A percentile compares a stretch with the other conserved stretches of the same genome.
These are phyloP conservation scores for Solanum paucissectum DNA, from an alignment of 257 asterid genomes.

Conservation along the genomic window DNA sequence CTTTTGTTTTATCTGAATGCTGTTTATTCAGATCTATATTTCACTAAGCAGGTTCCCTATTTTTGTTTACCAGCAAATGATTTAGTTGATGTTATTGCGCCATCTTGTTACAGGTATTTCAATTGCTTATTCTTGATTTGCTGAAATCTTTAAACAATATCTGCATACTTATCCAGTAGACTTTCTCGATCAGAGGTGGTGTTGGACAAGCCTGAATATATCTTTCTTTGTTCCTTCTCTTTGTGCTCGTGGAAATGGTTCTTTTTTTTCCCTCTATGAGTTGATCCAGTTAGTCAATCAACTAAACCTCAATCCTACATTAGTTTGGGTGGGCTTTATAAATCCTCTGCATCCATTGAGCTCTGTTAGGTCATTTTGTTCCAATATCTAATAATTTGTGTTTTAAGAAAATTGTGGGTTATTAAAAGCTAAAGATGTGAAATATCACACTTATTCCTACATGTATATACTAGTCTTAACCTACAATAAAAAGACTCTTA, in stretches of 20 bases:
- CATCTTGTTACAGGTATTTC: conserved; percentile 91
- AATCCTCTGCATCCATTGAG: background rate
- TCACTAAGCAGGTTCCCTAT: conserved; percentile 87
- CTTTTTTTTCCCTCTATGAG: background rate
- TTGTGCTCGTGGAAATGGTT: background rate
- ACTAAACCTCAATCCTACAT: background rate
- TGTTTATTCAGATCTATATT: conserved; percentile 23
- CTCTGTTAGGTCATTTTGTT: background rate
- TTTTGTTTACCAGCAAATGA: conserved; percentile 98
- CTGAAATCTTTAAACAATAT: background rate
- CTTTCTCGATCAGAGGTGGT: background rate
- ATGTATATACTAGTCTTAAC: background rate
- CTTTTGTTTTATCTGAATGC: conserved; percentile 9
- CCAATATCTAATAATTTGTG: background rate
- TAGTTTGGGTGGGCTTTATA: background rate
- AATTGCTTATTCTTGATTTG: conserved; percentile 1
- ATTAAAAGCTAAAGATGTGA: background rate
- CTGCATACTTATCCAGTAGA: background rate
- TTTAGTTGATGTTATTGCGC: conserved; percentile 90
- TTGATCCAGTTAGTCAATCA: background rate
- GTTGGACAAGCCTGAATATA: background rate
- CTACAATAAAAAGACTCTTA: background rate
- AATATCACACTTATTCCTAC: background rate
- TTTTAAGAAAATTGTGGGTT: background rate
- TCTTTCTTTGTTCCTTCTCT: background rate